Evolutionary conservation across 1,284 basidiomycete genomes (phyloP).

Genomic region (Fistulina hepatica): DNA sequence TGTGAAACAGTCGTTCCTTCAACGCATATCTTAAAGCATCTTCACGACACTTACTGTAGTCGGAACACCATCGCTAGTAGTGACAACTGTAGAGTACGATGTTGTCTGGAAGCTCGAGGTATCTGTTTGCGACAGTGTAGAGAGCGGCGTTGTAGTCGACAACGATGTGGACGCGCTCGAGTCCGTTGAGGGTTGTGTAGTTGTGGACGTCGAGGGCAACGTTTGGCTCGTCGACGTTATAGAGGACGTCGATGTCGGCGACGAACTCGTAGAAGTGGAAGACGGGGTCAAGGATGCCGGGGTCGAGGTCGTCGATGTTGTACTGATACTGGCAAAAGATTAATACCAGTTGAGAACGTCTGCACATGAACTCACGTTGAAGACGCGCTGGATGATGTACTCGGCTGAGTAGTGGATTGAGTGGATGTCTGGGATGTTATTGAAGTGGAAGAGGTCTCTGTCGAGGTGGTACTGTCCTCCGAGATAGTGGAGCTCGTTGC

Average conservation of each 20-base stretch:
- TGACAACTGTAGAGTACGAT: constrained; percentile 11
- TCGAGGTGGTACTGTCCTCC: not conserved
- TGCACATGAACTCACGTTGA: not conserved
- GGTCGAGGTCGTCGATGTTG: not conserved
- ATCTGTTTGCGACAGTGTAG: not conserved
- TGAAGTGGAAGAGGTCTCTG: not conserved
- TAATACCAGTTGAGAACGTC: not conserved
- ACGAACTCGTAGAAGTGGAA: not conserved
- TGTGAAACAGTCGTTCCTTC: constrained; percentile 1
- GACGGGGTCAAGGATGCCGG: not conserved
- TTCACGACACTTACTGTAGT: constrained; percentile 9
- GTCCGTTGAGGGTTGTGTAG: not conserved
- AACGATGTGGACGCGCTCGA: not conserved
- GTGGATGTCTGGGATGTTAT: not conserved
- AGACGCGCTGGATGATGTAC: not conserved
- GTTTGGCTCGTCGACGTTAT: not conserved
- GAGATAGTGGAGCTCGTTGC: too few species aligned
- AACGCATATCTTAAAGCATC: not conserved
- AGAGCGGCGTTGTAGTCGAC: not conserved
- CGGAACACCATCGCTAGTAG: constrained; percentile 5
- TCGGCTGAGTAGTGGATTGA: not conserved
- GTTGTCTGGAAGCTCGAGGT: not conserved
- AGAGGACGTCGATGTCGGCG: not conserved
- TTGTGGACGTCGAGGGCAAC: not conserved
- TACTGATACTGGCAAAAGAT: not conserved